These are phyloP conservation scores for Anacardium occidentale DNA, from an alignment of 345 rosid species.

Conservation along the genomic window DNA sequence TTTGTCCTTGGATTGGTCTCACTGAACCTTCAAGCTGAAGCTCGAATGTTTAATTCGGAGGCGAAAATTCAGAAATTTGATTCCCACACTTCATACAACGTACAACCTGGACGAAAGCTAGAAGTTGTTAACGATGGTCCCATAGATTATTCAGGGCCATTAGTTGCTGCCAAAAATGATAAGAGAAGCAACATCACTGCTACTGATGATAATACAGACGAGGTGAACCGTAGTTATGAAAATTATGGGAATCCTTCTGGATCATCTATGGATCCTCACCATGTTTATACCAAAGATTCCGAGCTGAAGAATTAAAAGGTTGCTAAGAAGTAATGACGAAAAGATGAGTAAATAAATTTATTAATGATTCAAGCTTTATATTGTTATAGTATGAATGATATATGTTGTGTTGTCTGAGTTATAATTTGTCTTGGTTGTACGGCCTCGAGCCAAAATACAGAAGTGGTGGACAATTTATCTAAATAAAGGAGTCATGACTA, in stretches of 20 bases:
- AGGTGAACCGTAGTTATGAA: conserved; percentile 18
- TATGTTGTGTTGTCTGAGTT: not conserved
- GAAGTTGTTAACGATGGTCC: not conserved
- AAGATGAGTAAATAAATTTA: not conserved
- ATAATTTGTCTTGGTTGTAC: not conserved
- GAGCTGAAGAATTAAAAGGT: conserved; percentile 18
- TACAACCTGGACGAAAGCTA: not conserved
- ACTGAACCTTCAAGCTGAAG: conserved; percentile 26
- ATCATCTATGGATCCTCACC: conserved; percentile 32
- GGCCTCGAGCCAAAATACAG: conserved; percentile 10
- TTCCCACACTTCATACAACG: not conserved
- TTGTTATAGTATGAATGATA: not conserved
- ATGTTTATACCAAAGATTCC: conserved; percentile 21
- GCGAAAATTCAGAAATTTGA: not conserved
- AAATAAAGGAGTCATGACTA: conserved; percentile 12
- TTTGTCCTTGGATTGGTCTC: conserved; percentile 19
- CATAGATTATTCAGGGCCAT: not conserved
- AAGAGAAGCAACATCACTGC: no score
- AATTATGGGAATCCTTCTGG: conserved; percentile 28
- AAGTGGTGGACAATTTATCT: not conserved
- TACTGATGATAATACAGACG: conserved; percentile 13
- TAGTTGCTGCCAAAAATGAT: not conserved
- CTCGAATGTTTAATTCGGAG: conserved; percentile 18
- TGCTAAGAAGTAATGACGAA: conserved; percentile 15
- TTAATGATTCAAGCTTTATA: not conserved